Conservation (phyloP, 2,329 filamentous ascomycete species). For the Trichoderma breve region DNA sequence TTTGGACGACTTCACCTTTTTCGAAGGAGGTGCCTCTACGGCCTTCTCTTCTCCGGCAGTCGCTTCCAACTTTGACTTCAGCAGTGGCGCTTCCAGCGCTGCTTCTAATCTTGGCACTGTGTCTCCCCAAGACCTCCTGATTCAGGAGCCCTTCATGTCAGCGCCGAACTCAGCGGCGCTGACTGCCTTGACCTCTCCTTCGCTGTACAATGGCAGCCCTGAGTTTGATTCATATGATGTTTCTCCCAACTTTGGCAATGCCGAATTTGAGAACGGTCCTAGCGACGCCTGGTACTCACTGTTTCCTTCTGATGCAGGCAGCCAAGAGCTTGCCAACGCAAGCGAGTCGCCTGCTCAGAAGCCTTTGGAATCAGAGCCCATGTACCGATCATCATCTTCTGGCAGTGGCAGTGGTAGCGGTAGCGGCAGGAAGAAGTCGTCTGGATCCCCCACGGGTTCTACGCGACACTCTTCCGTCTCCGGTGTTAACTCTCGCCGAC, state of each 20-base stretch:
- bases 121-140: constrained; percentile 77
- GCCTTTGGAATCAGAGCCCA: constrained; percentile 50
- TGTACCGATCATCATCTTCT: constrained; percentile 36
- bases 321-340: constrained; percentile 29
- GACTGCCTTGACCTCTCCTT: constrained; percentile 82
- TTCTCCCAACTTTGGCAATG: constrained; percentile 70
- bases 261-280: constrained; percentile 51
- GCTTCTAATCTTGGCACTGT: constrained; percentile 65
- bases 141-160: constrained; percentile 68
- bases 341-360: constrained; percentile 44
- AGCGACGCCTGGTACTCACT: constrained; percentile 69
- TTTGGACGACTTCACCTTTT: constrained; percentile 57
- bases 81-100: constrained; percentile 47
- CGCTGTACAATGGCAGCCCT: constrained; percentile 74
- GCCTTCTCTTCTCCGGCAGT: constrained; percentile 55
- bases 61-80: constrained; percentile 51
- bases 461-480: constrained; percentile 65
- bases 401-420: constrained; percentile 30
- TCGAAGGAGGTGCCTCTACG: constrained; percentile 52
- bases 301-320: constrained; percentile 55
- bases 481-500: constrained; percentile 71
- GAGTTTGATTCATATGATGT: constrained; percentile 72
- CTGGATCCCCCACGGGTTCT: constrained; percentile 42
- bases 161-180: constrained; percentile 79
- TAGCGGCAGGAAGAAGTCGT: constrained; percentile 47